A percentile compares a stretch with the other conserved stretches of the same genome.
phyloP scores from a whole-genome alignment of 140 eudicot genomes.

The Cichorium intybus region DNA sequence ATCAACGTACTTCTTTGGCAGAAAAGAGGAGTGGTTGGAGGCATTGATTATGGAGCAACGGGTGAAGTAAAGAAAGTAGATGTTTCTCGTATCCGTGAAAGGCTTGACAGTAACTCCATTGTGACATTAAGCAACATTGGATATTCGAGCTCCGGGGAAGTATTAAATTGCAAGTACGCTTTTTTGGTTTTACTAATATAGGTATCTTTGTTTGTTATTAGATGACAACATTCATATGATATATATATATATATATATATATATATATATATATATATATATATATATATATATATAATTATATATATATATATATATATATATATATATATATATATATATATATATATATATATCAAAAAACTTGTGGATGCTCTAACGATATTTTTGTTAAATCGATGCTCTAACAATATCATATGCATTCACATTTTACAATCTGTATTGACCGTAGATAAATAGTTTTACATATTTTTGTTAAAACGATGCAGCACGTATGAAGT shows the following conservation, averaged over 20 bases:
- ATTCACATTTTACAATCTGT: conserved; percentile 25
- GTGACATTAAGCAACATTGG: conserved; percentile 70
- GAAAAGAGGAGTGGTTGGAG: conserved; percentile 86
- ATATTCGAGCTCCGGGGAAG: conserved; percentile 86
- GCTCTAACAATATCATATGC: no score
- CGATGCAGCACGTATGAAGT: conserved; percentile 76
- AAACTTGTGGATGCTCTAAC: no score
- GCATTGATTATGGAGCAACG: conserved; percentile 72
- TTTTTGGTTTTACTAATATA: conserved; percentile 36
- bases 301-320: no score
- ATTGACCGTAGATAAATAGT: conserved; percentile 10
- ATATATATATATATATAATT: no score
- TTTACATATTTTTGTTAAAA: not conserved
- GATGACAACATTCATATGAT: no score
- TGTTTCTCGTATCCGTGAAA: conserved; percentile 57
- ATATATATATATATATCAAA: no score
- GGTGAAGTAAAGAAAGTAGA: conserved; percentile 85
- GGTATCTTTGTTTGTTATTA: no score
- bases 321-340: no score
- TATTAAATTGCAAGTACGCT: conserved; percentile 86
- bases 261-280: no score
- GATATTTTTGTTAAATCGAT: no score
- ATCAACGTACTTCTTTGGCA: conserved; percentile 17
- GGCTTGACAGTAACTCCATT: conserved; percentile 57
- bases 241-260: no score